Base-by-base conservation (phyloP, 805 yeast species). In the Yarrowia porcina region DNA sequence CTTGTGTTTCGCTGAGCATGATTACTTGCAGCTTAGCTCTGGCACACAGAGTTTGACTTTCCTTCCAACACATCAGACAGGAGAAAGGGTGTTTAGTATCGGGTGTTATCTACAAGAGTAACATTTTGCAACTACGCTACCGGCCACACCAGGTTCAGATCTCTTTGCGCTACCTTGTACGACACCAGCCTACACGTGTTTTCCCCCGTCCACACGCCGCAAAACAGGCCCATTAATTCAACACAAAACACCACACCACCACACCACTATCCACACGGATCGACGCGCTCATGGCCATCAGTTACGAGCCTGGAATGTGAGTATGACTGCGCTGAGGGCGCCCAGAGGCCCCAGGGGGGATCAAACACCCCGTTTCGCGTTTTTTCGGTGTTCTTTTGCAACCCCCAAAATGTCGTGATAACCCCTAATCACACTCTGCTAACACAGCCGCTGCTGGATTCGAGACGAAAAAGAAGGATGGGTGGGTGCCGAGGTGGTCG, bases 391-490 rank as follows among this genome's bases (percentile, higher is more conserved):
- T 3, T n/a, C n/a, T 42, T 23, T 5, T 20, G n/a, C 49, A 4
- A 15, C 17, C 12, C 18, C 21, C 28, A 13, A 4, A 12, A 13
- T 21, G 11, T 20, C 32, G 32, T 27, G 50, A 8, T 3, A 23
- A 27, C 47, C 28, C 56, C 20, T 10, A 30, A 49, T 18, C 25
- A 15, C 54, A 17, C 45, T n/a, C 12, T 47, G 33, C 59, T 38
- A 17, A 65, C 35, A n/a, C 49, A 75, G 77, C 50, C 77, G 79
- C 68, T 88, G 93, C 76, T 89, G 96, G 96, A 82, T 84, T 68
- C 91, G 90, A 17, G 91, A 89, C 72, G 84, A 82, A 57, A 76
- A 78, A 45, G 79, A 81, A 66, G 96, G 94, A 21, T 89, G 93
- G 91, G 75, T 86, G 23, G 89, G 90, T 23, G 89, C 87, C 44